A percentile compares a stretch with the other conserved stretches of the same genome.
phyloP scores from a whole-genome alignment of 495 filamentous ascomycete species.

The Xylaria nigripes region DNA sequence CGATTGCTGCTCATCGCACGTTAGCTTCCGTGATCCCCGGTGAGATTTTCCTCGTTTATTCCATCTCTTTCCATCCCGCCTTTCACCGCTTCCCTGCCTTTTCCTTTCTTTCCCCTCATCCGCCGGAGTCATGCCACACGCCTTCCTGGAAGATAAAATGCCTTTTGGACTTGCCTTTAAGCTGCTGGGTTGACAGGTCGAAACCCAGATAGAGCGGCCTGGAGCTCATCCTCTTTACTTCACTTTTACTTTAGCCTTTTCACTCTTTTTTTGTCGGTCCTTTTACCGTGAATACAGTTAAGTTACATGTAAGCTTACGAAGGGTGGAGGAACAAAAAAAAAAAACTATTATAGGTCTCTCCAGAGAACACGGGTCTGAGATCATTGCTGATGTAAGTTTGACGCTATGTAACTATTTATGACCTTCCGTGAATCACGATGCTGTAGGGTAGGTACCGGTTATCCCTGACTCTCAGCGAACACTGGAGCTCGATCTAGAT shows the following conservation, averaged over 20 bases:
- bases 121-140: not conserved
- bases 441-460: too few relatives aligned
- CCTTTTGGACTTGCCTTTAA: slow-evolving; percentile 57
- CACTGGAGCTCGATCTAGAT: not conserved
- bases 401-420: too few relatives aligned
- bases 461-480: too few relatives aligned
- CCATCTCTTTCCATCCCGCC: not conserved
- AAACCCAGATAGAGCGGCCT: slow-evolving; percentile 80
- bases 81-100: not conserved
- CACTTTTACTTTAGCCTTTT: not conserved
- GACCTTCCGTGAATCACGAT: too few relatives aligned
- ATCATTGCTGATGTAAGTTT: not conserved
- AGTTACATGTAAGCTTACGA: not conserved
- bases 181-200: slow-evolving; percentile 92
- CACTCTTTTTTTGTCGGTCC: not conserved
- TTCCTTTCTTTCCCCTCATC: not conserved
- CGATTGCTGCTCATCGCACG: slow-evolving; percentile 47
- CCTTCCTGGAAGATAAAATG: not conserved
- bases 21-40: not conserved
- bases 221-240: slow-evolving; percentile 32
- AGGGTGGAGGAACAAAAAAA: not conserved
- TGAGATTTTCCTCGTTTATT: not conserved
- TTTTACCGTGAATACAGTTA: not conserved
- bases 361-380: too few relatives aligned
- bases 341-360: not conserved